Conservation (phyloP, 1,284 basidiomycete species). For the Cryptococcus maquisensis region DNA sequence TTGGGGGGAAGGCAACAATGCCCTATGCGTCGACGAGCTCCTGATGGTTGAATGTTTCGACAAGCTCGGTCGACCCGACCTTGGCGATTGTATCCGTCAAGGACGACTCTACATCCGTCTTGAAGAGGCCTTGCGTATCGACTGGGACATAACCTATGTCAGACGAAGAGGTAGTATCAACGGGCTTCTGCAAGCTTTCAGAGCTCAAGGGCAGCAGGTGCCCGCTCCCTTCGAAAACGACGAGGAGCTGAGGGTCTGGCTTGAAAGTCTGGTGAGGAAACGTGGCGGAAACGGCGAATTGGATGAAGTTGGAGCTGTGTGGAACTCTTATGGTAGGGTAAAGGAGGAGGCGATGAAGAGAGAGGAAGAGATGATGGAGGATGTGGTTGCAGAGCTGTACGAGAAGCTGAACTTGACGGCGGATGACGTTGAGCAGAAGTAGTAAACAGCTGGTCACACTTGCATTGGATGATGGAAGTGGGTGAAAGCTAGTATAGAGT, state of each 20-base stretch:
- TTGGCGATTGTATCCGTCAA: conserved; percentile 9
- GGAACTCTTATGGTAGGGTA: background rate
- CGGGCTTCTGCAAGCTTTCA: background rate
- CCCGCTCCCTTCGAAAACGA: background rate
- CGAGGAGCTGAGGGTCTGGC: background rate
- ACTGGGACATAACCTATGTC: too few species aligned
- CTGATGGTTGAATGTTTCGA: conserved; percentile 7
- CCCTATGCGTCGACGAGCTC: conserved; percentile 1
- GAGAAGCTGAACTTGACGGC: too few species aligned
- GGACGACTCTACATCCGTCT: conserved; percentile 15
- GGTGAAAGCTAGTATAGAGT: too few species aligned
- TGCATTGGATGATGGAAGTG: too few species aligned
- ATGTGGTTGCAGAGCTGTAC: background rate
- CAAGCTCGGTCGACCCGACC: conserved; percentile 9
- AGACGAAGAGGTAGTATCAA: too few species aligned
- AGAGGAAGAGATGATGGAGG: background rate
- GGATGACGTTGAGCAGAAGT: too few species aligned
- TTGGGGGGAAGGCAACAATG: background rate
- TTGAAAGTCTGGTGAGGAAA: background rate
- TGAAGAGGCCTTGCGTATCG: too few species aligned
- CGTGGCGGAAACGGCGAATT: background rate
- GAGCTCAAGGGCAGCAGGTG: background rate
- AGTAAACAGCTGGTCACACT: too few species aligned
- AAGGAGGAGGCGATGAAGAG: background rate
- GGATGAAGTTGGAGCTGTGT: background rate